Evolutionary conservation across 73 alveolate species (phyloP).

Genomic region (Paramecium sonneborni): DNA sequence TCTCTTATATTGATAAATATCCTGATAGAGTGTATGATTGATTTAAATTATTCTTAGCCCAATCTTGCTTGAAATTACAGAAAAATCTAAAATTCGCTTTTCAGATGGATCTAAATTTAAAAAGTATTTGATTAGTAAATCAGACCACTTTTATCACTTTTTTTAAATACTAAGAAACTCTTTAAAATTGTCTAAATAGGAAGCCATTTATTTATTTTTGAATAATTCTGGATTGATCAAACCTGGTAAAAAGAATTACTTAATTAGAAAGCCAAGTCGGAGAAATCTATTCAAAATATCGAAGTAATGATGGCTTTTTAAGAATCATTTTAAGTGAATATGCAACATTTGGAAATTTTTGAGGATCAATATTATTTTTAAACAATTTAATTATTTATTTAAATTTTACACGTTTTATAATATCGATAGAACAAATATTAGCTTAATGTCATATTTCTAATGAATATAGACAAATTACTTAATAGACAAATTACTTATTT

Average conservation of each 20-base stretch:
- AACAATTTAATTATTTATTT: background rate
- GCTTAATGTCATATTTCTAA: too few species aligned
- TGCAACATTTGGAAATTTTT: constrained; percentile 1
- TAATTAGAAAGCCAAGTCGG: background rate
- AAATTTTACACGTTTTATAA: too few species aligned
- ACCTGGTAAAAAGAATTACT: background rate
- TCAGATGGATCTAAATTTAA: constrained; percentile 10
- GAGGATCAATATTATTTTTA: background rate
- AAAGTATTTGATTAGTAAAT: constrained; percentile 32
- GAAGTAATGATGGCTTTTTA: background rate
- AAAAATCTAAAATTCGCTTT: background rate
- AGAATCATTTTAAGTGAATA: constrained; percentile 1
- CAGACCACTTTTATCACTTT: constrained; percentile 51
- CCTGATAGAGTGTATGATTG: constrained; percentile 17
- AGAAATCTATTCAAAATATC: background rate
- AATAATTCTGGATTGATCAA: constrained; percentile 10
- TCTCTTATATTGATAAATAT: background rate
- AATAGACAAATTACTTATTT: too few species aligned
- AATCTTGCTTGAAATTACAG: background rate
- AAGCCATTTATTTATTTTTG: constrained; percentile 1
- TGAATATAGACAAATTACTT: too few species aligned
- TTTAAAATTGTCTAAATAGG: constrained; percentile 1
- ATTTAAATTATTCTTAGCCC: background rate
- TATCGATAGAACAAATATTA: too few species aligned
- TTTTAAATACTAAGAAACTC: background rate